Base-by-base conservation (phyloP, 805 yeast genomes). In the Pichia paraexigua region DNA sequence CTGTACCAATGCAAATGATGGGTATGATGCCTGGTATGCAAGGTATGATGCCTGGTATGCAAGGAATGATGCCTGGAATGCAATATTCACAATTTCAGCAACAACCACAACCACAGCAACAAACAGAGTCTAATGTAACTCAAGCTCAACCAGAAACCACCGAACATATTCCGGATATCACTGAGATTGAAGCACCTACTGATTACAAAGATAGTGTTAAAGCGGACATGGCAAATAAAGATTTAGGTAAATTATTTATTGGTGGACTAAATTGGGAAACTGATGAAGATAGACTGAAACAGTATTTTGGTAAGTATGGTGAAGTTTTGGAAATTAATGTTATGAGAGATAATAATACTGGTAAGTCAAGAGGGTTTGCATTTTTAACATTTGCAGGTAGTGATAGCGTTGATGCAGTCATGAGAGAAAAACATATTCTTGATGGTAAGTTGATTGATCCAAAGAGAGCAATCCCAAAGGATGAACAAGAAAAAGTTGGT, bases 211-310 rank as follows among this genome's bases (percentile, higher is more conserved):
- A 65, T 51, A 45, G 60, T 24, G 69, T 70, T 39, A 75, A 69
- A 53, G 80, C 79, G 17, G 78, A 81, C 67, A 65, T 80, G 56
- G 69, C 79, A 32, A 58, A 63, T 56, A 79, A 82, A 57, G 96
- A 87, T 61, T 83, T 83, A 57, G 95, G 95, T 50, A 90, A 90
- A 65, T 87, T 90, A 95, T 90, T 90, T 63, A 80, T 89, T 67
- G 99, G 99, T 56, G 99, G 99, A 47, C 80, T 92, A 61, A 94
- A 92, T 63, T 92, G 98, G 98, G 97, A 92, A 64, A 92, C 99
- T 17, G 83, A 91, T 15, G 98, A 92, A 63, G 95, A 90, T 56
- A 80, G 85, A 35, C 72, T 92, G 69, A 82, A 77, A 58, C 83
- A 81, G 50, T 92, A 92, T 66, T 92, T 92, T 66, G 73, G 84